Conservation (phyloP, 176 grass and related monocot genomes). For the Carex myosuroides region DNA sequence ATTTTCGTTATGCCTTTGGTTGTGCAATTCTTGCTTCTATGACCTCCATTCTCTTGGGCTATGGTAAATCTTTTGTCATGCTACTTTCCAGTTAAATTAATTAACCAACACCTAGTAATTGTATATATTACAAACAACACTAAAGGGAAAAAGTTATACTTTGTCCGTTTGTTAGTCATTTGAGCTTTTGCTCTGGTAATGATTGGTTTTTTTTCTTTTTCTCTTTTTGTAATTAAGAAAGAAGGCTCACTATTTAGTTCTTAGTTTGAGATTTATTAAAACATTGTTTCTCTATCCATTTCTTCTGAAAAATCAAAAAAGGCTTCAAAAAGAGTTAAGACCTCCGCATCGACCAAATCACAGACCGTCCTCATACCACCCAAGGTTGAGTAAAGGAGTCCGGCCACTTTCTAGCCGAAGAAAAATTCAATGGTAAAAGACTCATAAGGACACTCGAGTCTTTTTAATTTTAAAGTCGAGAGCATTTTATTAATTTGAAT, state of each 20-base stretch:
- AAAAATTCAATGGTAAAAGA: too few species aligned
- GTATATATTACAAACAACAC: not conserved
- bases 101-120: not conserved
- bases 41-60: constrained; percentile 82
- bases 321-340: too few species aligned
- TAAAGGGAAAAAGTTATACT: not conserved
- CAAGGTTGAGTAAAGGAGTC: too few species aligned
- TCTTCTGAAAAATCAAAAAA: too few species aligned
- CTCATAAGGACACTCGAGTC: too few species aligned
- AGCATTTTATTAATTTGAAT: too few species aligned
- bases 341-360: too few species aligned
- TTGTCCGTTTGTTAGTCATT: not conserved
- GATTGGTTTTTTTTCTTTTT: not conserved
- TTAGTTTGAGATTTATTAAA: not conserved
- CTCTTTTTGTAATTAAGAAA: not conserved
- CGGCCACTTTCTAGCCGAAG: too few species aligned
- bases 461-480: too few species aligned
- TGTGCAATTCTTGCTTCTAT: constrained; percentile 84
- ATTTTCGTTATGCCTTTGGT: constrained; percentile 43
- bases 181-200: not conserved
- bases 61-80: constrained; percentile 28
- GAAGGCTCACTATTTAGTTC: not conserved
- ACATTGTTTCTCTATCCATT: too few species aligned
- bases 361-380: too few species aligned
- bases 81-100: not conserved